Conservation (phyloP, 2,329 filamentous ascomycete species). For the Aspergillus flavus region DNA sequence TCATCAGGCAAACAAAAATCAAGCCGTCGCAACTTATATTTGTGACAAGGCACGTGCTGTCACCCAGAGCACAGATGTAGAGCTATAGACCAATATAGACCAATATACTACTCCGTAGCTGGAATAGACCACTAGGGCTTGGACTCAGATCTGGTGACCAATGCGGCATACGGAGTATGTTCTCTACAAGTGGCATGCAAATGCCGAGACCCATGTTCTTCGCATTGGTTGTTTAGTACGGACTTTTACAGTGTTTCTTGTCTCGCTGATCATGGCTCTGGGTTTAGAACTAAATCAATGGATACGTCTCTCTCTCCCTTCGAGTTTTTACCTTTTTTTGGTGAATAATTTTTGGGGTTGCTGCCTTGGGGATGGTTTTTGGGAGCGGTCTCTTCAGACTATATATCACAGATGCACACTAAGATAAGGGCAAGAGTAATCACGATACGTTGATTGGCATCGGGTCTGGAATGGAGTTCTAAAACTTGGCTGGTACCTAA, state of each 20-base stretch:
- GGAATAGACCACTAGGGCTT: neutral
- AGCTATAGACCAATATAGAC: neutral
- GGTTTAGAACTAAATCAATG: no score
- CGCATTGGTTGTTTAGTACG: neutral
- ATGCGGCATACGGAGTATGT: no score
- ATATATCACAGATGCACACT: neutral
- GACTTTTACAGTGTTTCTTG: neutral
- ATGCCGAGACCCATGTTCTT: neutral
- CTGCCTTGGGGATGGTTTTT: neutral
- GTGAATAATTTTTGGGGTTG: neutral
- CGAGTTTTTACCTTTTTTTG: no score
- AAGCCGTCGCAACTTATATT: neutral
- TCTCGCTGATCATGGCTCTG: no score
- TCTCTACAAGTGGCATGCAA: neutral
- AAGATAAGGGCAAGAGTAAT: conserved; percentile 2
- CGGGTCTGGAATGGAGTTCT: neutral
- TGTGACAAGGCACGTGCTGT: neutral
- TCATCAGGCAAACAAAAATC: neutral
- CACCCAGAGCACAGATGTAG: neutral
- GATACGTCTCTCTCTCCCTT: no score
- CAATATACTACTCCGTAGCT: neutral
- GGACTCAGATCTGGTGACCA: neutral
- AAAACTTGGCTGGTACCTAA: neutral
- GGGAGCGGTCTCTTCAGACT: neutral
- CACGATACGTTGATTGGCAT: neutral